Conservation (phyloP, 495 filamentous ascomycete species). For the Penicillium subrubescens region DNA sequence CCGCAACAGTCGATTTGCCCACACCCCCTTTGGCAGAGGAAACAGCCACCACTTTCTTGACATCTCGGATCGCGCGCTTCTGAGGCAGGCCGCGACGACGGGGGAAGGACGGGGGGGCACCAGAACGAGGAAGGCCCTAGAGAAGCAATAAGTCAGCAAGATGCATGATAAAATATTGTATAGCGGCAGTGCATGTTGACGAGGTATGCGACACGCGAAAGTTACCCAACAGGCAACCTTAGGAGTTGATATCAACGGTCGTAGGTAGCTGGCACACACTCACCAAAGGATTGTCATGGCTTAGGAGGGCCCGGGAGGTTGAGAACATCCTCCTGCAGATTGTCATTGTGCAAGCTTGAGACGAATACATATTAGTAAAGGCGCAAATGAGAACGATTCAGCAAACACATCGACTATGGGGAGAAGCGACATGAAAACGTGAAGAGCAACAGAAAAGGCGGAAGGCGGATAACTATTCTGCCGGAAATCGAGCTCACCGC, state of each 20-base stretch:
- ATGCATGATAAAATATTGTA: not conserved
- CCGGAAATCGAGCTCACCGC: slow-evolving; percentile 16
- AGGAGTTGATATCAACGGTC: not conserved
- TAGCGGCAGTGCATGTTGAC: not conserved
- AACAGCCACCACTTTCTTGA: slow-evolving; percentile 85
- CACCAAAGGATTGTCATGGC: slow-evolving; percentile 92
- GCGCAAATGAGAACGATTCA: not conserved
- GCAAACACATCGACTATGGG: not conserved
- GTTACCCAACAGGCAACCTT: not conserved
- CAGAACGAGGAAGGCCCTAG: slow-evolving; percentile 80
- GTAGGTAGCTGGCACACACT: slow-evolving; percentile 13
- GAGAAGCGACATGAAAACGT: not conserved
- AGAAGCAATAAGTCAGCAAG: not conserved
- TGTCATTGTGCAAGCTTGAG: not conserved
- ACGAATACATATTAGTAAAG: slow-evolving; percentile 12
- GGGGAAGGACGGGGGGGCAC: slow-evolving; percentile 69
- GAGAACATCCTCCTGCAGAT: slow-evolving; percentile 58
- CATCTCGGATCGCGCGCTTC: slow-evolving; percentile 75
- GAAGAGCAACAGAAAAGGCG: slow-evolving; percentile 7
- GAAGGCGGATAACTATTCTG: slow-evolving; percentile 22
- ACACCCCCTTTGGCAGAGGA: slow-evolving; percentile 97
- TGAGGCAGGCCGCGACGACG: slow-evolving; percentile 83
- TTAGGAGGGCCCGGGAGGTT: slow-evolving; percentile 56
- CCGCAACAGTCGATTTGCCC: slow-evolving; percentile 91
- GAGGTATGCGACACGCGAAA: not conserved